phyloP scores from a whole-genome alignment of 2,329 filamentous ascomycete species.

The Tympanopsis confertula region DNA sequence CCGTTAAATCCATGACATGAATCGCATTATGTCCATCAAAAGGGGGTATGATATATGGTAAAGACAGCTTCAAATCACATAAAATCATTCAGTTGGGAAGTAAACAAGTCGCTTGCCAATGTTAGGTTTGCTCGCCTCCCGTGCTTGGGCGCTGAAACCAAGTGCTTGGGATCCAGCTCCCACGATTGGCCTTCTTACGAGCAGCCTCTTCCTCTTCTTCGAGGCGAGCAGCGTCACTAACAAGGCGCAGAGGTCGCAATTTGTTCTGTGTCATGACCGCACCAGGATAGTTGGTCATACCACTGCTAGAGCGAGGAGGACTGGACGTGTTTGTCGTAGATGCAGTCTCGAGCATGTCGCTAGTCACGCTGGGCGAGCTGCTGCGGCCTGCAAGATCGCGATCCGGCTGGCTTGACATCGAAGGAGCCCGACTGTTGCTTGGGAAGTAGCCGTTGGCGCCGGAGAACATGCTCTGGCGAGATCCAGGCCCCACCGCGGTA shows the following conservation, averaged over 20 bases:
- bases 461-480: constrained; percentile 47
- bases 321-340: constrained; percentile 43
- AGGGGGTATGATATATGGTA: no score
- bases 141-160: neutral
- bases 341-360: constrained; percentile 57
- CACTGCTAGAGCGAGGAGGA: constrained; percentile 36
- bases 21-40: no score
- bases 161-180: constrained; percentile 1
- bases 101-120: no score
- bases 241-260: constrained; percentile 72
- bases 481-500: constrained; percentile 45
- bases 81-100: no score
- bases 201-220: constrained; percentile 22
- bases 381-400: constrained; percentile 66
- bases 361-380: constrained; percentile 40
- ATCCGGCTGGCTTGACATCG: constrained; percentile 22
- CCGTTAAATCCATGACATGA: no score
- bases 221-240: constrained; percentile 60
- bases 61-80: no score
- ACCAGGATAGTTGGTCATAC: constrained; percentile 36
- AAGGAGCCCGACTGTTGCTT: constrained; percentile 31
- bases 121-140: no score
- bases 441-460: constrained; percentile 38
- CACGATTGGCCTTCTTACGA: neutral
- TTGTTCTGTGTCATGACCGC: constrained; percentile 58